These are phyloP conservation scores for Ilex asprella DNA, from an alignment of 257 asterid genomes.

Conservation along the genomic window DNA sequence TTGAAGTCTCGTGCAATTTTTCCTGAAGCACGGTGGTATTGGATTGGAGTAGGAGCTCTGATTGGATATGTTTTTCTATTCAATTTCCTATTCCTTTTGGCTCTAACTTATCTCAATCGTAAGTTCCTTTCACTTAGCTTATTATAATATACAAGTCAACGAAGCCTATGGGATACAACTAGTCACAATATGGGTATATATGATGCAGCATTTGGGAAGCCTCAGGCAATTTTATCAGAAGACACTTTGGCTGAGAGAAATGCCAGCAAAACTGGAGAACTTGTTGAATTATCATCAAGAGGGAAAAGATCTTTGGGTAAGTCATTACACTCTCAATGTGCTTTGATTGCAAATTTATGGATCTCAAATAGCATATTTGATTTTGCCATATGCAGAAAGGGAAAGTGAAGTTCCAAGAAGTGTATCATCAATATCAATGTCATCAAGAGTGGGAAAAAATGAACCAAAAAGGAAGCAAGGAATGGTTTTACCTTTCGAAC, in stretches of 20 bases:
- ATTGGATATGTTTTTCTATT: conserved; percentile 25
- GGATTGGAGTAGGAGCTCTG: conserved; percentile 44
- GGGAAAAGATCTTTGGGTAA: conserved; percentile 19
- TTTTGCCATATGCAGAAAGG: conserved; percentile 20
- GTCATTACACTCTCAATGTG: background rate
- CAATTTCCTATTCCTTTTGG: conserved; percentile 25
- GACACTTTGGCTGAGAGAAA: conserved; percentile 42
- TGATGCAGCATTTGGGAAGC: conserved; percentile 65
- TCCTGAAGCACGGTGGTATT: conserved; percentile 39
- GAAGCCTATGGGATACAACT: background rate
- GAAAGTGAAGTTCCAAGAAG: conserved; percentile 27
- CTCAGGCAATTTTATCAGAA: conserved; percentile 54
- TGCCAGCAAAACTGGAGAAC: conserved; percentile 31
- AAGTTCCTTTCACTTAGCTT: conserved; percentile 9
- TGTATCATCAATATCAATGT: conserved; percentile 34
- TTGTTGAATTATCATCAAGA: conserved; percentile 23
- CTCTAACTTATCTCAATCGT: conserved; percentile 62
- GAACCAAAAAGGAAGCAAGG: conserved; percentile 51
- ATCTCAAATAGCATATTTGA: background rate
- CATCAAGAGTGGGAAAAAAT: conserved; percentile 36
- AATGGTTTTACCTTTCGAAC: conserved; percentile 78
- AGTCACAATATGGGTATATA: background rate
- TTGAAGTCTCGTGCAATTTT: conserved; percentile 28
- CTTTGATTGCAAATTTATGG: background rate
- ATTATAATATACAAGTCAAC: no score